A percentile compares a stretch with the other conserved stretches of the same genome.
Evolutionary conservation across 2,329 filamentous ascomycete genomes (phyloP).

Genomic region (Decorospora gaudefroyi): DNA sequence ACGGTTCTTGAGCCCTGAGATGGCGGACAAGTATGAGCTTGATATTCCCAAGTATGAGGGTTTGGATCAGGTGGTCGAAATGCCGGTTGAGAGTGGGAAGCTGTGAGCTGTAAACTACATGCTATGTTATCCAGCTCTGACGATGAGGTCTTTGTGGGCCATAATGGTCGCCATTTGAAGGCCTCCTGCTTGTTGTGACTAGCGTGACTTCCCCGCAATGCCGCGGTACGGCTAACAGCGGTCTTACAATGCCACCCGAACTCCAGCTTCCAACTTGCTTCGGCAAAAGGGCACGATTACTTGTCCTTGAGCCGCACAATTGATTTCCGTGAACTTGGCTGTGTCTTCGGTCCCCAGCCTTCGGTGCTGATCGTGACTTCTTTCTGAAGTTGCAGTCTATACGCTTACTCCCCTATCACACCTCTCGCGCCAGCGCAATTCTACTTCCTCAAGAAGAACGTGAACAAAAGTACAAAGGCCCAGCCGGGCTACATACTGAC

Average conservation of each 20-base stretch:
- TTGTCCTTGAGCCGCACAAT: constrained; percentile 7
- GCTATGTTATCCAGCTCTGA: too few species aligned
- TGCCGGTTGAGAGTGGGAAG: constrained; percentile 49
- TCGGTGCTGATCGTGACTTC: neutral
- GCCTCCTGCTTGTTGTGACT: constrained; percentile 15
- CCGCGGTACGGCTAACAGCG: constrained; percentile 34
- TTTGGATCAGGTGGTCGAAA: constrained; percentile 85
- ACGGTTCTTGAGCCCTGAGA: constrained; percentile 76
- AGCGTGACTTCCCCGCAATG: constrained; percentile 22
- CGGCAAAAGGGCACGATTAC: constrained; percentile 20
- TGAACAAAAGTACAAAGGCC: neutral
- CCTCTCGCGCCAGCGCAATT: too few species aligned
- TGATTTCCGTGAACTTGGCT: neutral
- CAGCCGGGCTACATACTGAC: neutral
- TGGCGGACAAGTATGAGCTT: constrained; percentile 84
- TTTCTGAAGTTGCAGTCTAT: too few species aligned
- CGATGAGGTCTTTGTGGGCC: too few species aligned
- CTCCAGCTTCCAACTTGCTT: constrained; percentile 22
- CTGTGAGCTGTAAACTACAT: constrained; percentile 12
- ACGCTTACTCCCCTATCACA: too few species aligned
- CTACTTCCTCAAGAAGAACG: neutral
- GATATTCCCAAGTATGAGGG: constrained; percentile 83
- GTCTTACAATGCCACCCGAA: constrained; percentile 27
- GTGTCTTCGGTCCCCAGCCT: neutral
- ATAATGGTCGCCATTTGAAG: too few species aligned